These are phyloP conservation scores for Sporothrix pseudoabietina DNA, from an alignment of 2,329 filamentous ascomycete genomes.

Conservation along the genomic window DNA sequence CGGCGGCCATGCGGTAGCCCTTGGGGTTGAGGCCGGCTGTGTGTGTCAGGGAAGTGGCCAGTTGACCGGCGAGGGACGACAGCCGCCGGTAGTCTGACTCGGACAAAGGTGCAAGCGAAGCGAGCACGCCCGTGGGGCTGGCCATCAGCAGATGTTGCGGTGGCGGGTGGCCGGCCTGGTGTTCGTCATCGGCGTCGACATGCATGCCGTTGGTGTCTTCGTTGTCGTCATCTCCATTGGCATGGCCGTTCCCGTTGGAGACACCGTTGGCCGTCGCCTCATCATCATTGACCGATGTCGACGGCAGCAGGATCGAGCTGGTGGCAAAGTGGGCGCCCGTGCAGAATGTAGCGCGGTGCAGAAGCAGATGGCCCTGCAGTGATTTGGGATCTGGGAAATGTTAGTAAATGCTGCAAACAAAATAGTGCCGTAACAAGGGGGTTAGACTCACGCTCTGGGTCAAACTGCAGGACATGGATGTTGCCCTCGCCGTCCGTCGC, in stretches of 20 bases:
- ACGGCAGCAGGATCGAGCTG: slow-evolving; percentile 73
- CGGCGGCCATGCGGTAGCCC: slow-evolving; percentile 66
- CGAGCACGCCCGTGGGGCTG: slow-evolving; percentile 67
- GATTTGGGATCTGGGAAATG: slow-evolving; percentile 77
- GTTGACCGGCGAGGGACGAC: slow-evolving; percentile 75
- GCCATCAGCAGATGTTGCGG: slow-evolving; percentile 33
- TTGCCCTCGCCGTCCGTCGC: slow-evolving; percentile 83
- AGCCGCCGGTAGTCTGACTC: slow-evolving; percentile 84
- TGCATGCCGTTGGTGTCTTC: slow-evolving; percentile 21
- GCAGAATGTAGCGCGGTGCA: slow-evolving; percentile 87
- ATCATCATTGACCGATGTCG: slow-evolving; percentile 46
- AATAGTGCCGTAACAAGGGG: not conserved
- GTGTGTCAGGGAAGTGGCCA: slow-evolving; percentile 74
- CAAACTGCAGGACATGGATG: slow-evolving; percentile 87
- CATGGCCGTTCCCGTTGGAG: slow-evolving; percentile 2
- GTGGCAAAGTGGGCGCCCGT: slow-evolving; percentile 76
- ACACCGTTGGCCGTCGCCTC: not conserved
- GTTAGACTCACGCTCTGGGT: slow-evolving; percentile 77
- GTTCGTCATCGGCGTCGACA: slow-evolving; percentile 32
- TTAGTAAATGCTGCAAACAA: not conserved
- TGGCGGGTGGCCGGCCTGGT: slow-evolving; percentile 41
- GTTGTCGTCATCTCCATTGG: not conserved
- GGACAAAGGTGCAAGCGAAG: slow-evolving; percentile 73
- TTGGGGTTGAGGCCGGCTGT: slow-evolving; percentile 81
- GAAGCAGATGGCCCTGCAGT: slow-evolving; percentile 80